These are phyloP conservation scores for Claviceps africana DNA, from an alignment of 2,329 filamentous ascomycete genomes.

Conservation along the genomic window DNA sequence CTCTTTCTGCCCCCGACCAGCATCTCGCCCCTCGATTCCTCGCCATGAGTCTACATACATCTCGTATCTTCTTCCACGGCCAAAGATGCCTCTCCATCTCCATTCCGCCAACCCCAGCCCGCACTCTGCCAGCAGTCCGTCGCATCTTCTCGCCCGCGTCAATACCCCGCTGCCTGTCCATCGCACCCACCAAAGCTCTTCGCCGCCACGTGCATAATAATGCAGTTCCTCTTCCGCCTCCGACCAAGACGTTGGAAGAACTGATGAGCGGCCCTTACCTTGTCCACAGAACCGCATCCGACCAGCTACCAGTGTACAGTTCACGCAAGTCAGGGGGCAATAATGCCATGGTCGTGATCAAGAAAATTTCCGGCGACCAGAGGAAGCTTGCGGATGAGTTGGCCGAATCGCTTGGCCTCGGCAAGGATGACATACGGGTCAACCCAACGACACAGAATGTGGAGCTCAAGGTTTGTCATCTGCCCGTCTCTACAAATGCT, in stretches of 20 bases:
- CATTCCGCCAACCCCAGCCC: constrained; percentile 4
- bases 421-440: constrained; percentile 36
- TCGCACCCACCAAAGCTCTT: constrained; percentile 9
- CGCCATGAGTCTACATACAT: constrained; percentile 15
- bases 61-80: constrained; percentile 13
- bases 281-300: constrained; percentile 55
- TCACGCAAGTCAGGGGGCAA: constrained; percentile 63
- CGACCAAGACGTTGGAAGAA: constrained; percentile 18
- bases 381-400: constrained; percentile 51
- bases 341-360: constrained; percentile 57
- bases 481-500: background rate
- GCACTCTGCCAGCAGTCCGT: constrained; percentile 8
- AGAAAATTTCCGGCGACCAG: constrained; percentile 65
- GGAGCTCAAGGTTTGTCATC: constrained; percentile 48
- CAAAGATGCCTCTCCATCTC: constrained; percentile 8
- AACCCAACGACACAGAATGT: constrained; percentile 58
- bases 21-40: background rate
- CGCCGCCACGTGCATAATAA: constrained; percentile 13
- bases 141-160: constrained; percentile 10
- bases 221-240: constrained; percentile 15
- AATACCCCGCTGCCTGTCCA: constrained; percentile 2
- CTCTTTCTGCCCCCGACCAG: background rate
- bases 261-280: constrained; percentile 41
- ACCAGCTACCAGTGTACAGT: constrained; percentile 65
- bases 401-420: constrained; percentile 40